Evolutionary conservation across 305 asterid species (phyloP).

Genomic region (Solanum hybrid): DNA sequence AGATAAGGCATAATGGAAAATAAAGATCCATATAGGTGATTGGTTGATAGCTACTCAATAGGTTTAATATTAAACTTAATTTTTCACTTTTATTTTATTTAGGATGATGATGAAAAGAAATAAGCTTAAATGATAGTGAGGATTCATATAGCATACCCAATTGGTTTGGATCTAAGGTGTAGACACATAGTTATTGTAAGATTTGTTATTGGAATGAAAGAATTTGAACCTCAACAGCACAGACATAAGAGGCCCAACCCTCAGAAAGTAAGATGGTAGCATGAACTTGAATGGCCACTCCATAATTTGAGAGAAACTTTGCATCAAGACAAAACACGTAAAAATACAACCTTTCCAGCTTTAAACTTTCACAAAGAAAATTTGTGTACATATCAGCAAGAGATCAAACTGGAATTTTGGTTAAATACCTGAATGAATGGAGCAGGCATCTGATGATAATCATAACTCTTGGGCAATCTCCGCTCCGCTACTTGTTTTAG

Average conservation of each 20-base stretch:
- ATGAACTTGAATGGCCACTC: background rate
- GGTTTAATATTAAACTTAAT: background rate
- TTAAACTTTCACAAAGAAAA: background rate
- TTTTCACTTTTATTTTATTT: background rate
- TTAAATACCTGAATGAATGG: slow-evolving; percentile 84
- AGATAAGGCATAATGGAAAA: background rate
- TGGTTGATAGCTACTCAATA: background rate
- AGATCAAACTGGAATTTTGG: background rate
- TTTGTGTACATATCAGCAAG: background rate
- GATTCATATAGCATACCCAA: background rate
- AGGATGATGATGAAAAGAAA: background rate
- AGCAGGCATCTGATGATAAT: slow-evolving; percentile 99
- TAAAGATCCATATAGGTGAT: background rate
- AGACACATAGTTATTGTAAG: background rate
- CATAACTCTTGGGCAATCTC: slow-evolving; percentile 87
- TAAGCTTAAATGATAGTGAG: background rate
- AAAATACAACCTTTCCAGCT: background rate
- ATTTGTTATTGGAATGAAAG: background rate
- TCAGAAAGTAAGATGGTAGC: background rate
- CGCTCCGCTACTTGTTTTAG: slow-evolving; percentile 98
- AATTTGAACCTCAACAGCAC: background rate
- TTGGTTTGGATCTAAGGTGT: background rate
- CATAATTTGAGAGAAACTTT: background rate
- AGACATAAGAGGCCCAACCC: background rate
- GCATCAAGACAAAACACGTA: background rate